Conservation (phyloP, 305 asterid genomes). For the Fraxinus ornus region DNA sequence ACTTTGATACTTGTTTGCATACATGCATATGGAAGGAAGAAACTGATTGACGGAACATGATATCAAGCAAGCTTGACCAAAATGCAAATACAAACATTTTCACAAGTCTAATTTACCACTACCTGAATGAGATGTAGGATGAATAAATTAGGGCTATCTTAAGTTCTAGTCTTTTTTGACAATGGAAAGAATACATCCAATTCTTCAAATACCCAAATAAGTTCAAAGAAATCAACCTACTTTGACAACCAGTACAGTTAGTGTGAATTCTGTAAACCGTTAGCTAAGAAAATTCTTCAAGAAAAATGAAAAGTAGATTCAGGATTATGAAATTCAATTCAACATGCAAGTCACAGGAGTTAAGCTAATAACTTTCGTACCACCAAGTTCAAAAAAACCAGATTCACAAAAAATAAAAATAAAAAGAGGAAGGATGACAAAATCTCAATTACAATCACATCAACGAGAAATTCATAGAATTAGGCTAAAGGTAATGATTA, state of each 20-base stretch:
- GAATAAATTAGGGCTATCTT: background rate
- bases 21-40: background rate
- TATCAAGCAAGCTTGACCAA: background rate
- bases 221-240: background rate
- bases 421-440: background rate
- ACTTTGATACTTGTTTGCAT: background rate
- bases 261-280: background rate
- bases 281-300: conserved; percentile 3
- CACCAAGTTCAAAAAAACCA: background rate
- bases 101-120: background rate
- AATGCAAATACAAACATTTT: background rate
- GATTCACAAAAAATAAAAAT: background rate
- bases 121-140: background rate
- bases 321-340: background rate
- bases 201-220: background rate
- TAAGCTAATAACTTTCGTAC: background rate
- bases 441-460: background rate
- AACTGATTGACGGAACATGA: background rate
- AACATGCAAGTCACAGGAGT: background rate
- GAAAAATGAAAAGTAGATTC: background rate
- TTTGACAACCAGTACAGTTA: background rate
- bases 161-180: background rate
- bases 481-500: conserved; percentile 24
- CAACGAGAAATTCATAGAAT: background rate
- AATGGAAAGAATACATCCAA: background rate